Base-by-base conservation (phyloP, 495 filamentous ascomycete species). In the Rhypophila decipiens region DNA sequence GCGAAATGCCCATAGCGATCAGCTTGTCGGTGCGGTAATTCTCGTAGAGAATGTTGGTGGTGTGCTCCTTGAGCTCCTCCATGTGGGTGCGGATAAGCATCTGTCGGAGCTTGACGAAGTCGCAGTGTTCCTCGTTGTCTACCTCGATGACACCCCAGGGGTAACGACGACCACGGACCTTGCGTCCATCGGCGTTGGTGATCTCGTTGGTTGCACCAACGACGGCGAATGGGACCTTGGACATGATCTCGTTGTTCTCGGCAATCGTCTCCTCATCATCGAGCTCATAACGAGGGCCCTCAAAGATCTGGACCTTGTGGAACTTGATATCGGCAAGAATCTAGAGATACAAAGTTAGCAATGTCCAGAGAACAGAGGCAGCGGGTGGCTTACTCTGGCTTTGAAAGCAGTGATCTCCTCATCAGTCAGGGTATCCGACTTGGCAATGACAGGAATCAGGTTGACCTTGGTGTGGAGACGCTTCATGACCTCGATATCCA, bases 51-150 rank as follows among this genome's bases (percentile, higher is more conserved):
- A 78, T 77, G 76, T 98, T 97, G 83, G 96, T 98, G 68, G 93
- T 98, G 79, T 97, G 88, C 77, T 98, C 93, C 83, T 98, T 98
- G 72, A 98, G 88, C 75, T 98, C 93, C 64, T 98, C 93, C 93
- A 98, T 98, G 80, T 98, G 93, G 49, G 93, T 98, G 70, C 93
- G 88, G 72, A 98, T 97, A 58, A 98, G 82, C 93, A 98, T 98
- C 69, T 98, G 93, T 60, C 93, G 89, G 42, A 98, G 80, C 81
- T 98, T 98, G 71, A 97, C 94, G 53, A 98, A 98, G 71, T 98
- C 93, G 69, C 93, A 98, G 76, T 98, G 93, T 67, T 98, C 93
- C 78, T 97, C 94, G 68, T 98, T 98, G 72, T 98, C 93, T 52
- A 98, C 93, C 72, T 98, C 93, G 55, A 97, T 97, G 55, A 93